Evolutionary conservation across 2,329 filamentous ascomycete genomes (phyloP), one percentile per base, ranked within the genome.

Genomic region (Rachicladosporium sp.): DNA sequence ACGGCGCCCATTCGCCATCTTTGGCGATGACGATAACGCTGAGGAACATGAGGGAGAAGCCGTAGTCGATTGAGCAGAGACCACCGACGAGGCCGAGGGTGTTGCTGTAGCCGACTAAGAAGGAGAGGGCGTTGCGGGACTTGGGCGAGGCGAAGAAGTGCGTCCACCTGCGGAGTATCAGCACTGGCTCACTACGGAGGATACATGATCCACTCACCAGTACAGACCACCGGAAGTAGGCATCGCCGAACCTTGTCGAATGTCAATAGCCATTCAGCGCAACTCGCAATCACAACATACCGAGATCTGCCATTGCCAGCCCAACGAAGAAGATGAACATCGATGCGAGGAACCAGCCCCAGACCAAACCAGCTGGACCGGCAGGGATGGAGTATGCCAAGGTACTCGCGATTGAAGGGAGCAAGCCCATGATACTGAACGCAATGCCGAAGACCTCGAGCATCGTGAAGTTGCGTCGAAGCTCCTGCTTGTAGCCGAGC

Each of bases 91-190:
- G 54, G 5, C 74, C 74, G 11, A 78, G 61, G 2, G 70, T 77
- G 49, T 78, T 77, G 52, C 71, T 74, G 47, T 76, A 76, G 21
- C 73, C 73, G 11, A 77, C 73, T 29, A 76, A 53, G 49, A 76
- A 77, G 46, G 68, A 72, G n/a, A 78, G 54, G 3, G 71, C 67
- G 50, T 76, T 76, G 44, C 70, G 66, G 43, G 63, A 71, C 31
- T 67, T 68, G 2, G 69, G 67, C 2, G 65, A 68, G 8, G 70
- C 67, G 51, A 75, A 76, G 54, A 73, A 73, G 47, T 77, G 73
- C 6, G 73, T 74, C 70, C 71, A 69, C 57, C 63, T 41, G 19
- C 4, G 23, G 5, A 3, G 21, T 41, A 19, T 19, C 21, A 41
- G 39, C n/a, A 21, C 10, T n/a, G 11, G n/a, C 7, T n/a, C 12